Evolutionary conservation across 345 rosid species (phyloP).

Genomic region (Noccaea caerulescens): DNA sequence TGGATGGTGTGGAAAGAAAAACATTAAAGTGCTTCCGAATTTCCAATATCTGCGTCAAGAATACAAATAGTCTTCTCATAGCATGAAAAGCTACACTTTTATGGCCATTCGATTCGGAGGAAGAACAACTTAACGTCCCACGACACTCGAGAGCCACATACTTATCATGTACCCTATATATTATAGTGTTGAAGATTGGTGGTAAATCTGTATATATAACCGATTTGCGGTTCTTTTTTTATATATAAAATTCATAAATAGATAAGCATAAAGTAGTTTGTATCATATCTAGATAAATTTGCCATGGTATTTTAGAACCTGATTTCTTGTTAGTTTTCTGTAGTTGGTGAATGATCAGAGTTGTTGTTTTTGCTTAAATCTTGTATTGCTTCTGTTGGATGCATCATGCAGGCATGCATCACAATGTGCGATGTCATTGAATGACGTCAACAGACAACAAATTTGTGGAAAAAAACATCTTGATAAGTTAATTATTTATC

Average conservation of each 20-base stretch:
- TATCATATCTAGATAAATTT: not conserved
- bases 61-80: constrained; percentile 15
- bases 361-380: not conserved
- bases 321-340: not conserved
- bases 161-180: not conserved
- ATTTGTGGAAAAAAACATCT: constrained; percentile 20
- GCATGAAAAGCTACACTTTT: constrained; percentile 27
- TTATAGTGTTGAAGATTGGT: not conserved
- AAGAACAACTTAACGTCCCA: constrained; percentile 24
- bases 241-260: constrained; percentile 1
- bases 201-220: not conserved
- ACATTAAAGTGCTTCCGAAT: not conserved
- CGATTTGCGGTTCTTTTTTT: not conserved
- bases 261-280: not conserved
- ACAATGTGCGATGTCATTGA: not conserved
- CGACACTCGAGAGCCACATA: constrained; percentile 31
- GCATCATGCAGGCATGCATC: constrained; percentile 26
- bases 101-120: constrained; percentile 32
- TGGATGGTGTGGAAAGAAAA: not conserved
- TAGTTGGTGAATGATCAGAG: constrained; percentile 3
- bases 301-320: not conserved
- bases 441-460: not conserved
- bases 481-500: not conserved
- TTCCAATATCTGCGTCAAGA: not conserved
- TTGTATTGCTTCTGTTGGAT: constrained; percentile 3